Base-by-base conservation (phyloP, 1,139 yeast genomes). In the Yamadazyma pseudoaaseri region DNA sequence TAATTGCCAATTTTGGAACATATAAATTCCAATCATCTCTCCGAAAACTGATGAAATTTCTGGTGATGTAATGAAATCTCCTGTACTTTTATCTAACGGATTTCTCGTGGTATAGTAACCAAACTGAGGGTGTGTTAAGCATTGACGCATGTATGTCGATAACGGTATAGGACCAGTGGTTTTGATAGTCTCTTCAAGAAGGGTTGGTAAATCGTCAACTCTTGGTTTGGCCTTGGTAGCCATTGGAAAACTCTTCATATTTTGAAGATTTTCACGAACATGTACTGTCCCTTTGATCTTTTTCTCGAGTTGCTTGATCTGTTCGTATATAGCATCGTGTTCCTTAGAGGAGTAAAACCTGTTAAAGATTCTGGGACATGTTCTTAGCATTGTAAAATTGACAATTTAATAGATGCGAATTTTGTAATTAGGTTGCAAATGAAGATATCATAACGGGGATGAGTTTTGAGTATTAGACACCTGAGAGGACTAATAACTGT, bases 31-130 rank as follows among this genome's bases (percentile, higher is more conserved):
- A 35, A 86, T 71, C 66, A 86, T 76, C 52, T 86, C 96, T 8
- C 96, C 96, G 64, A 86, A 86, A 61, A 86, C 82, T 30, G 86
- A 87, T 3, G 94, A 82, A 32, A 86, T 85, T 58, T 86, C 96
- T 0, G 96, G 96, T 0, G 92, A 81, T 0, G 96, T 86, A 36
- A 82, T 73, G 54, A 86, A 86, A 56, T 86, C 96, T 4, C 95
- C 95, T 1, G 56, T 54, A 9, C 56, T 50, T 0, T 64, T 44
- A 37, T 86, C 87, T 26, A 86, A 64, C 1, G 95, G 95, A 47
- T 86, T 81, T 45, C 81, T 62, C 3, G 86, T 81, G 14, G 89
- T 83, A 54, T 86, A 86, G 55, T 86, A 86, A 0, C 96, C 96
- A 42, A 72, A 76, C 5, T 74, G 65, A 0, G 95, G 95, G 50